Conservation (phyloP, 139 green algal species). For the Ulvella scutata region DNA sequence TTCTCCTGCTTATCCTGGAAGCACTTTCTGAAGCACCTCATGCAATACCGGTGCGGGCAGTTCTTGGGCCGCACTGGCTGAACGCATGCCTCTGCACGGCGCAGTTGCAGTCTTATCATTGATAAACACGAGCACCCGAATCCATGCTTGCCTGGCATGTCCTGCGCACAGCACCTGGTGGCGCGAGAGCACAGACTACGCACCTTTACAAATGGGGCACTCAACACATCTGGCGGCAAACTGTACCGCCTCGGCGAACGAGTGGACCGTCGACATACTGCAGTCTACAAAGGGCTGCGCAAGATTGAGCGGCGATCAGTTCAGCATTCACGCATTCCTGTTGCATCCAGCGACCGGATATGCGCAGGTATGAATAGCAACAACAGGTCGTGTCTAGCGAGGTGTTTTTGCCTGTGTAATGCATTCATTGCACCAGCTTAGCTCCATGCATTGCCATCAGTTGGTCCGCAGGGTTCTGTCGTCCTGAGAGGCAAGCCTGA, state of each 20-base stretch:
- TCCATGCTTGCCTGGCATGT: neutral
- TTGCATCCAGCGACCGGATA: too few species aligned
- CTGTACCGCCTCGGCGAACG: neutral
- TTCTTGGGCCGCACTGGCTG: neutral
- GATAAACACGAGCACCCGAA: neutral
- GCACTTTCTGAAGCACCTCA: constrained; percentile 2
- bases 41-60: neutral
- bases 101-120: neutral
- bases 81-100: neutral
- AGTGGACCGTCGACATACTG: neutral
- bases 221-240: neutral
- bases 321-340: too few species aligned
- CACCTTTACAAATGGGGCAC: neutral
- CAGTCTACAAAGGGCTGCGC: neutral
- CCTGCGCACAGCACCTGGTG: neutral
- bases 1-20: constrained; percentile 3
- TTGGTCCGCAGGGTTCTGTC: too few species aligned
- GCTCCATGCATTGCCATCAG: too few species aligned
- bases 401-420: too few species aligned
- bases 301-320: too few species aligned
- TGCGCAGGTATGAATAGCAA: too few species aligned
- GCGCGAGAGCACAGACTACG: neutral
- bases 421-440: too few species aligned
- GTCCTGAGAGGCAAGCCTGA: too few species aligned
- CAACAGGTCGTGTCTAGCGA: too few species aligned